phyloP scores from a whole-genome alignment of 1,284 basidiomycete genomes.

The Sporisorium exsertum region DNA sequence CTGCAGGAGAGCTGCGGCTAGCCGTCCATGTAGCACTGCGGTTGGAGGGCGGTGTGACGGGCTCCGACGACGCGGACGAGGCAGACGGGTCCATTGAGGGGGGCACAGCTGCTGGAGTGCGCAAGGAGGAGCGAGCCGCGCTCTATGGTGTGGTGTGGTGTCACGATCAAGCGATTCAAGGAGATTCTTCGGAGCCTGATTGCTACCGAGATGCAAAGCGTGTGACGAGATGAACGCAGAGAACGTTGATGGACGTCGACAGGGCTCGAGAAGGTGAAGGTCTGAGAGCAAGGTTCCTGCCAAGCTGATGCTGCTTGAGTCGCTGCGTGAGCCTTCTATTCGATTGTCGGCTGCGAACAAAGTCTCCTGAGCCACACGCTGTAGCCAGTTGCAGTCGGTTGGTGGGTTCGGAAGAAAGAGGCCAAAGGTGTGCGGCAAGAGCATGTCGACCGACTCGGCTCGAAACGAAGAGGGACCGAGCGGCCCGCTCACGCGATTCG shows the following conservation, averaged over 20 bases:
- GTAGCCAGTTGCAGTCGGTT: too few relatives aligned
- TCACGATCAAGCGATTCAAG: too few relatives aligned
- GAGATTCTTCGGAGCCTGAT: too few relatives aligned
- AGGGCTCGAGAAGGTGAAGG: background rate
- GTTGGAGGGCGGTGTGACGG: conserved; percentile 37
- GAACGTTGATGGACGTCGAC: background rate
- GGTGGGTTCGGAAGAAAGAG: too few relatives aligned
- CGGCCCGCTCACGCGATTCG: background rate
- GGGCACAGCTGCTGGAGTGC: conserved; percentile 17
- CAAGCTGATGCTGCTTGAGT: background rate
- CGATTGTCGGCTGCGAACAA: too few relatives aligned
- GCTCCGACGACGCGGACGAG: conserved; percentile 27
- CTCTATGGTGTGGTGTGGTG: too few relatives aligned
- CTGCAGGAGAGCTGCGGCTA: conserved; percentile 5
- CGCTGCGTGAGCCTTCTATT: background rate
- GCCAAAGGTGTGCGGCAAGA: background rate
- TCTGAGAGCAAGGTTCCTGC: background rate
- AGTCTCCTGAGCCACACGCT: too few relatives aligned
- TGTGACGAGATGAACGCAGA: background rate
- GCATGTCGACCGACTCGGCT: background rate
- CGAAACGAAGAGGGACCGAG: background rate
- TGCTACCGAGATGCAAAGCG: too few relatives aligned
- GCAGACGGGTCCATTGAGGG: conserved; percentile 32
- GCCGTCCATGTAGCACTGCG: conserved; percentile 36
- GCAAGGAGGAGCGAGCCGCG: background rate